Evolutionary conservation across 2,329 filamentous ascomycete genomes (phyloP).

Genomic region (Gremmenia infestans): DNA sequence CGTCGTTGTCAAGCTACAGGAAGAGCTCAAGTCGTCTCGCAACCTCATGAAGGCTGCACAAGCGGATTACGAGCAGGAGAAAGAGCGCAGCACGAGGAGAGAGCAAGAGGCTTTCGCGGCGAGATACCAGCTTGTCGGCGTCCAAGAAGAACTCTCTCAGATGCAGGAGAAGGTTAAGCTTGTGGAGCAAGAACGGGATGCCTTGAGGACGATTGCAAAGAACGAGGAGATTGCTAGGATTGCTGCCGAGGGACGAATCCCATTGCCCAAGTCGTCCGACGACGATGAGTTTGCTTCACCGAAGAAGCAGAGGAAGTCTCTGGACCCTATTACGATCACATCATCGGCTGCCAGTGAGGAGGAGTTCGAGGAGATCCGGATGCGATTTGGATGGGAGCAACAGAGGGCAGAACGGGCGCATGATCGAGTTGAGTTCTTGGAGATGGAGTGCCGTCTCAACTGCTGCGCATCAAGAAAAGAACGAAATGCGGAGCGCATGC

Average conservation of each 20-base stretch:
- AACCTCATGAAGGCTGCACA: constrained; percentile 48
- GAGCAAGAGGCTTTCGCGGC: constrained; percentile 67
- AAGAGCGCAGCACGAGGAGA: constrained; percentile 52
- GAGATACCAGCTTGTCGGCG: constrained; percentile 58
- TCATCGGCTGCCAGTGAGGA: constrained; percentile 48
- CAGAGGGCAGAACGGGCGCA: constrained; percentile 62
- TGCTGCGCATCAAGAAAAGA: constrained; percentile 53
- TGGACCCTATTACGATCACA: constrained; percentile 44
- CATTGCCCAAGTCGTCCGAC: constrained; percentile 52
- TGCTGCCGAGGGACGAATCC: constrained; percentile 65
- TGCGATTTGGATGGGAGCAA: constrained; percentile 42
- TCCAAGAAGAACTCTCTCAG: constrained; percentile 63
- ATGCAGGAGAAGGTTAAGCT: constrained; percentile 58
- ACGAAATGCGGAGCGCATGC: constrained; percentile 5
- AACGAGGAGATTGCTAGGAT: constrained; percentile 70
- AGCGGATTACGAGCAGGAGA: constrained; percentile 57
- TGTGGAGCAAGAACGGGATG: constrained; percentile 69
- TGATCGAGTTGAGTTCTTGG: constrained; percentile 70
- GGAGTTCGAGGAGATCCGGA: constrained; percentile 40
- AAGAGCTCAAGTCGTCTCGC: constrained; percentile 63
- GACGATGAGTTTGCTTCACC: constrained; percentile 61
- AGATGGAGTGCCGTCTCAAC: constrained; percentile 66
- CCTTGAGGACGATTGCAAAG: constrained; percentile 65
- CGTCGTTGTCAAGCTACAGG: constrained; percentile 63
- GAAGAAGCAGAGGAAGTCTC: constrained; percentile 44